Base-by-base conservation (phyloP, 352 stramenopile genomes). In the Phytophthora megakarya region DNA sequence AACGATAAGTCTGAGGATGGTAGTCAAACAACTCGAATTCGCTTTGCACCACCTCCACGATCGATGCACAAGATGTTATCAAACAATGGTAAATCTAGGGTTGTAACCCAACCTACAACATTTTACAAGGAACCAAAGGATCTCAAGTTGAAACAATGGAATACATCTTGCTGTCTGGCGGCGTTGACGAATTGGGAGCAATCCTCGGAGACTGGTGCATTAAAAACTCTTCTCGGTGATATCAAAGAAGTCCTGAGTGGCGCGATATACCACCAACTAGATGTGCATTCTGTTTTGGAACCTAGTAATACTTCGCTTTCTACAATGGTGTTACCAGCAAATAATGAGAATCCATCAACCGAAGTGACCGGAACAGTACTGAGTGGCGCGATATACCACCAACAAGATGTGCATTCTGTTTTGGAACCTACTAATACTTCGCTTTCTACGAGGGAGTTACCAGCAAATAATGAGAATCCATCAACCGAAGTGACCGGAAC, bases 151-250 rank as follows among this genome's bases (percentile, higher is more conserved):
- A 63, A 65, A 21, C 43, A 54, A 51, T 16, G 43, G n/a, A 26
- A 33, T 19, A 84, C 80, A 3, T 51, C 63, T 21, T 70, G 40
- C 4, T 77, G 65, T 49, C 84, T 89, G n/a, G 40, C 58, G 11
- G 25, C 40, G 6, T 38, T 89, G 7, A n/a, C 52, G 3, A 53
- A 42, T 4, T 73, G 80, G 28, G 54, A 77, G 8, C 53, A 69
- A n/a, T 50, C 48, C 8, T 59, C 51, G 3, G 61, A 50, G 0
- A 55, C 42, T 28, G 61, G 67, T 1, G 51, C 51, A 2, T 53
- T 71, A 15, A 83, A 84, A 40, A 70, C 38, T 18, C 15, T 67
- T 15, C 62, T 75, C 2, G 11, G 8, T 15, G 44, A 68, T 11
- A 51, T 75, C 2, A 45, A 65, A 13, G 40, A 69, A 5, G 54